Evolutionary conservation across 2,329 filamentous ascomycete genomes (phyloP).

Genomic region (Cordyceps militaris): DNA sequence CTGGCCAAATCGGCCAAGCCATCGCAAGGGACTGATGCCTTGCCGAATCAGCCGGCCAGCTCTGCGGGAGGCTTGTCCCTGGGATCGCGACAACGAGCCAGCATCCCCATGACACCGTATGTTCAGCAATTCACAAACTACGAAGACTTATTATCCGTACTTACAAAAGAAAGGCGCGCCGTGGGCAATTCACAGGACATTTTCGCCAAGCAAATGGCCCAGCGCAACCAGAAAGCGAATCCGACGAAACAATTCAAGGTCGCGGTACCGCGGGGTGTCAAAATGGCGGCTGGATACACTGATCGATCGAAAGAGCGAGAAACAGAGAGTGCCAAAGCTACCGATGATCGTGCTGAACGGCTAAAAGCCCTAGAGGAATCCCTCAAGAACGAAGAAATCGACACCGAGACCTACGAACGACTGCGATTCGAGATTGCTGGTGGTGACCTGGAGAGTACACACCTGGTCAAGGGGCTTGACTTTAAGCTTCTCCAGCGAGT

Average conservation of each 20-base stretch:
- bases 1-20: conserved; percentile 40
- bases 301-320: conserved; percentile 68
- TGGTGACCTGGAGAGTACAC: conserved; percentile 71
- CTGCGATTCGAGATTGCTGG: conserved; percentile 71
- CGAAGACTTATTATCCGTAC: neutral
- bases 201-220: conserved; percentile 79
- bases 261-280: conserved; percentile 74
- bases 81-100: conserved; percentile 70
- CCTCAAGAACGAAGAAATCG: conserved; percentile 77
- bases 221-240: conserved; percentile 51
- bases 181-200: conserved; percentile 51
- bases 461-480: conserved; percentile 88
- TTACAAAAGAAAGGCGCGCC: conserved; percentile 47
- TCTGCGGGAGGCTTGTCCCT: conserved; percentile 37
- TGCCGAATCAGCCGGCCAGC: conserved; percentile 27
- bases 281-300: conserved; percentile 71
- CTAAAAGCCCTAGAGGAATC: conserved; percentile 75
- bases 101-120: conserved; percentile 91
- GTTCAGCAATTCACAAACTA: conserved; percentile 24
- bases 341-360: conserved; percentile 52
- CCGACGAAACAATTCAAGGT: conserved; percentile 69
- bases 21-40: conserved; percentile 37
- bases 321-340: conserved; percentile 44
- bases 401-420: conserved; percentile 69
- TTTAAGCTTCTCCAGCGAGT: conserved; percentile 69